Evolutionary conservation across 768 basidiomycete species (phyloP).

Genomic region (Phanerodontia chrysosporium): DNA sequence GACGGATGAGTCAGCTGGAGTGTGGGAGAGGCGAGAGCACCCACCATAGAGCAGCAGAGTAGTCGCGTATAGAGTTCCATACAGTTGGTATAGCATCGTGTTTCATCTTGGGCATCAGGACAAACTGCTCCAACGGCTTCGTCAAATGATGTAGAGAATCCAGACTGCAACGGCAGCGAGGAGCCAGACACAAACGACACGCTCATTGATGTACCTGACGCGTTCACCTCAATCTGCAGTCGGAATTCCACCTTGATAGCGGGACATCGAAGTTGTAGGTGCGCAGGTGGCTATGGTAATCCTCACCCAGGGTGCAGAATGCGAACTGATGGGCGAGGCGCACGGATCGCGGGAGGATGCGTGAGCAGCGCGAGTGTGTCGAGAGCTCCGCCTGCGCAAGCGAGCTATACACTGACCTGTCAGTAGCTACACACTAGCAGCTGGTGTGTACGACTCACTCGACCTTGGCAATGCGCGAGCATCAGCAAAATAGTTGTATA

Average conservation of each 20-base stretch:
- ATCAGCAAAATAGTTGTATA: too few species aligned
- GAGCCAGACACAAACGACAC: constrained; percentile 55
- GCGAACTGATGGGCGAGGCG: constrained; percentile 88
- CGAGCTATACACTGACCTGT: constrained; percentile 38
- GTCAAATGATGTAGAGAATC: constrained; percentile 61
- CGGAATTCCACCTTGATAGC: constrained; percentile 66
- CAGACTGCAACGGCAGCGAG: constrained; percentile 38
- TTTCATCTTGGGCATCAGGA: constrained; percentile 48
- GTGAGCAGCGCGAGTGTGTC: constrained; percentile 55
- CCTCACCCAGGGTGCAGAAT: constrained; percentile 70
- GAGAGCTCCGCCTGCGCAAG: constrained; percentile 82
- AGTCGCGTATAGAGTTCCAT: too few species aligned
- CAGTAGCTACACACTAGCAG: constrained; percentile 7
- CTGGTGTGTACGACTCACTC: constrained; percentile 28
- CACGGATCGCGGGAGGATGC: constrained; percentile 65
- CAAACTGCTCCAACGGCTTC: constrained; percentile 74
- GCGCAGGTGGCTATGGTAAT: constrained; percentile 76
- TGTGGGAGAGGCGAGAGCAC: too few species aligned
- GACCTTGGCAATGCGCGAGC: constrained; percentile 19
- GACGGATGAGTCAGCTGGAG: too few species aligned
- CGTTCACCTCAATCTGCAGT: constrained; percentile 63
- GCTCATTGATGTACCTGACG: constrained; percentile 35
- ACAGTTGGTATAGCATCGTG: too few species aligned
- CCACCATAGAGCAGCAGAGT: too few species aligned
- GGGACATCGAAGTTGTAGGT: constrained; percentile 56